Base-by-base conservation (phyloP, 2,329 filamentous ascomycete genomes). In the Trichoderma guizhouense region DNA sequence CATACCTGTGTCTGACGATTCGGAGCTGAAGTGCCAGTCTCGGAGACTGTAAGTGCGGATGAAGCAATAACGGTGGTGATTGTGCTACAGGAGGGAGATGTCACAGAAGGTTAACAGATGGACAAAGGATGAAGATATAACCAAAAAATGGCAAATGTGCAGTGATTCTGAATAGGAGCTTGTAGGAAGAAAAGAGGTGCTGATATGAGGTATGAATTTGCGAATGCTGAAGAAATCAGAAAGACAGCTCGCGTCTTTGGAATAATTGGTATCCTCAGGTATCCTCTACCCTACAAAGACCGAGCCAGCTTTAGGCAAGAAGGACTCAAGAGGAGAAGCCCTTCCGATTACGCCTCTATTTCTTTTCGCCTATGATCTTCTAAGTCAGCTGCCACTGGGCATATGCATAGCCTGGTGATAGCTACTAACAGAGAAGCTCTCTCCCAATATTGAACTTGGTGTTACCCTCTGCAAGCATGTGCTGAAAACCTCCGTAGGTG, bases 1-100 rank as follows among this genome's bases (percentile, higher is more conserved):
- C 69, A 58, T 71, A 71, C 71, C 71, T 70, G 58, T 71, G 58
- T 71, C 61, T 39, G 58, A 58, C 62, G 30, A 66, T 32, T 66
- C 32, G 7, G 47, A 32, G 67, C 21, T 57, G 26, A 43, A 55
- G 32, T n/a, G 43, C 60, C 15, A 14, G 43, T 11, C 26, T 21
- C 21, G 39, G 60, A 63, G 26, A 18, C 11, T 32, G 26, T n/a
- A 9, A 9, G 58, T 26, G 14, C 66, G 57, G 66, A 69, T 61
- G 67, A 62, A 69, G 57, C 3, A 69, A 36, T n/a, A 21, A 7
- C 24, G 57, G 36, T 69, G n/a, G 28, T 69, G 67, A 69, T 62
- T 69, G 67, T 62, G n/a, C 57, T 61, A 61, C 39, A 51, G 18
- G 43, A 24, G 24, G 11, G 39, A 18, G 15, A 51, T 61, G 11